A percentile compares a stretch with the other conserved stretches of the same genome.
phyloP scores from a whole-genome alignment of 805 yeast genomes.

The Metschnikowia gelsemii region DNA sequence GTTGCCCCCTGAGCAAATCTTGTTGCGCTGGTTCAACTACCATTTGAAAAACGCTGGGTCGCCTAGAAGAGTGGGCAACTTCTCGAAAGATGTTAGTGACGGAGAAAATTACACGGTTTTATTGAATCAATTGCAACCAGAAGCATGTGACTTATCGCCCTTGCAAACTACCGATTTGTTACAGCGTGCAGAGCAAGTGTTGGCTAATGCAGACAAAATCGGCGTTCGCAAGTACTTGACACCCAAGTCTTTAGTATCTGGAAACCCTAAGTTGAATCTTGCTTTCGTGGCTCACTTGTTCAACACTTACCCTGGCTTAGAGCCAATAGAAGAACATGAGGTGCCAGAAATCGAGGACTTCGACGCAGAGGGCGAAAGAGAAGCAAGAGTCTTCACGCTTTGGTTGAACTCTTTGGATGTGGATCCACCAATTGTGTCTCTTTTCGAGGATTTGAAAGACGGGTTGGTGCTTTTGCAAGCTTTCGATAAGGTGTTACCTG shows the following conservation, averaged over 20 bases:
- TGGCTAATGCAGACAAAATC: conserved; percentile 83
- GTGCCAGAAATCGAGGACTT: conserved; percentile 94
- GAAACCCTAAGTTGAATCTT: conserved; percentile 93
- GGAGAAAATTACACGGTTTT: conserved; percentile 94
- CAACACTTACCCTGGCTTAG: conserved; percentile 95
- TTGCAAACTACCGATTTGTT: conserved; percentile 72
- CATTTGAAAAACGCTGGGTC: conserved; percentile 92
- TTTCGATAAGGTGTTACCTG: conserved; percentile 93
- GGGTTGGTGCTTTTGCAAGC: conserved; percentile 89
- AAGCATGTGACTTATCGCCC: conserved; percentile 77
- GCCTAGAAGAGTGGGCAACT: conserved; percentile 81
- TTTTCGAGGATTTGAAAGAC: conserved; percentile 93
- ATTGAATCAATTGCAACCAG: conserved; percentile 84
- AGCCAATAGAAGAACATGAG: conserved; percentile 89
- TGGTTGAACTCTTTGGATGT: conserved; percentile 98
- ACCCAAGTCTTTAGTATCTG: conserved; percentile 88
- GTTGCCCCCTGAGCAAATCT: conserved; percentile 95
- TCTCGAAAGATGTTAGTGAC: conserved; percentile 83
- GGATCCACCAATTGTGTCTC: conserved; percentile 86
- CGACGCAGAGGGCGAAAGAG: conserved; percentile 99
- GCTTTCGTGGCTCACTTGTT: conserved; percentile 97
- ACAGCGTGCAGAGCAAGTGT: conserved; percentile 82
- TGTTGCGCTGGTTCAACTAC: conserved; percentile 95
- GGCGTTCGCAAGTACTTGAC: conserved; percentile 94
- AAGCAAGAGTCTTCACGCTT: conserved; percentile 95